A percentile compares a stretch with the other conserved stretches of the same genome.
These are phyloP conservation scores for Lactifluus subvellereus DNA, from an alignment of 768 basidiomycete genomes.

Conservation along the genomic window DNA sequence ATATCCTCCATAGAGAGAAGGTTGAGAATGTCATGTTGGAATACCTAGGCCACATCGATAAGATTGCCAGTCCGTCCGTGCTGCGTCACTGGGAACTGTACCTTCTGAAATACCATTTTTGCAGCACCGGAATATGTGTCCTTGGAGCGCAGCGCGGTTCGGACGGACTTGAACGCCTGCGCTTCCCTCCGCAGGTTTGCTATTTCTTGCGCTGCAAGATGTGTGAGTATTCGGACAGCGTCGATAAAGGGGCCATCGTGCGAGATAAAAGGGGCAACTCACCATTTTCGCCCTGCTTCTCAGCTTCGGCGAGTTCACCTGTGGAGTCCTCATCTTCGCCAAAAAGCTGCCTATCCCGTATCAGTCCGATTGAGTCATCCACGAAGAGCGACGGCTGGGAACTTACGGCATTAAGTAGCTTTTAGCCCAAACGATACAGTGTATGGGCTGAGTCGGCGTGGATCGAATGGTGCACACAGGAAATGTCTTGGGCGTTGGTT, in stretches of 20 bases:
- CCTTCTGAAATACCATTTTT: conserved; percentile 79
- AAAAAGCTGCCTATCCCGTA: conserved; percentile 69
- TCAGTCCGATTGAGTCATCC: background rate
- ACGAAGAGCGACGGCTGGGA: background rate
- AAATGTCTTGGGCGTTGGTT: conserved; percentile 89
- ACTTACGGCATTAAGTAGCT: conserved; percentile 88
- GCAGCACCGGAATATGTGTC: conserved; percentile 46
- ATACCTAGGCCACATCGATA: conserved; percentile 52
- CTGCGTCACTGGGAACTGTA: conserved; percentile 28
- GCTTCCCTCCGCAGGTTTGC: conserved; percentile 86
- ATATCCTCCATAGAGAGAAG: conserved; percentile 92
- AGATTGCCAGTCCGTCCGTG: background rate
- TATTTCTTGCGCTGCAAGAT: conserved; percentile 73
- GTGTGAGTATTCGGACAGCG: background rate
- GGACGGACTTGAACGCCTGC: conserved; percentile 77
- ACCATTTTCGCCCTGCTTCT: conserved; percentile 93
- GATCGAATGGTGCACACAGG: conserved; percentile 98
- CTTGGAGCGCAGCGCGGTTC: conserved; percentile 53
- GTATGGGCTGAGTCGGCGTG: conserved; percentile 94
- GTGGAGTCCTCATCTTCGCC: conserved; percentile 85
- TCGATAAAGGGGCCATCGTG: background rate
- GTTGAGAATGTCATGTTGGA: conserved; percentile 80
- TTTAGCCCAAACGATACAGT: conserved; percentile 99
- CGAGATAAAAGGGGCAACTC: conserved; percentile 16
- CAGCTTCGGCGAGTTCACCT: conserved; percentile 84